Percentiles rank a stretch among this genome's conserved stretches.
Evolutionary conservation across 768 basidiomycete species (phyloP).

Genomic region (Trametes elegans): DNA sequence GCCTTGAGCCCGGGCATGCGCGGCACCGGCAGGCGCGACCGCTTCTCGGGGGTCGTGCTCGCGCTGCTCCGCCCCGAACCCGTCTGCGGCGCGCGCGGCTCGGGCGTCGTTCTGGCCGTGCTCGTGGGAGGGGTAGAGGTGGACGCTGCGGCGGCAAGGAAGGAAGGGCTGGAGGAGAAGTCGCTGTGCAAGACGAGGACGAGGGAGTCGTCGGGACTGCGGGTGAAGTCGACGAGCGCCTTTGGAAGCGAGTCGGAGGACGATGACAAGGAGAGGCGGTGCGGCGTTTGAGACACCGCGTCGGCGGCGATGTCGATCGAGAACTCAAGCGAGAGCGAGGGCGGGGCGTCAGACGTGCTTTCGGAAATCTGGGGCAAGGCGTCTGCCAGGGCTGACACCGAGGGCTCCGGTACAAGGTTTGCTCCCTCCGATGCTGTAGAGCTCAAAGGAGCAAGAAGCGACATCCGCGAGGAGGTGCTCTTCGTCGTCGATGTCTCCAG

Average conservation of each 20-base stretch:
- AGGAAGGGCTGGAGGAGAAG: conserved; percentile 10
- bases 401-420: too few species aligned
- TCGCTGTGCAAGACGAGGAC: conserved; percentile 21
- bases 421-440: background rate
- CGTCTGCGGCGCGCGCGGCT: background rate
- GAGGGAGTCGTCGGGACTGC: conserved; percentile 18
- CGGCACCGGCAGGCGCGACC: conserved; percentile 27
- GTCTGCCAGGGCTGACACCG: too few species aligned
- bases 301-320: background rate
- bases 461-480: conserved; percentile 1
- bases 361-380: background rate
- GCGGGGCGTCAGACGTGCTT: background rate
- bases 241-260: conserved; percentile 9
- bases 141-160: conserved; percentile 1
- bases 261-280: background rate
- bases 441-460: background rate
- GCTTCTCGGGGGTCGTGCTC: conserved; percentile 10
- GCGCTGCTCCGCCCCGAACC: conserved; percentile 9
- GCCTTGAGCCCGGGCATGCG: conserved; percentile 15
- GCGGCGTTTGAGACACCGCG: background rate
- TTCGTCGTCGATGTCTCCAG: background rate
- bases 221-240: conserved; percentile 9
- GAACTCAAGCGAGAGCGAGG: background rate
- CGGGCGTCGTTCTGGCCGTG: background rate
- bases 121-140: too few species aligned